phyloP scores from a whole-genome alignment of 495 filamentous ascomycete genomes.

The Aspergillus bridgeri region DNA sequence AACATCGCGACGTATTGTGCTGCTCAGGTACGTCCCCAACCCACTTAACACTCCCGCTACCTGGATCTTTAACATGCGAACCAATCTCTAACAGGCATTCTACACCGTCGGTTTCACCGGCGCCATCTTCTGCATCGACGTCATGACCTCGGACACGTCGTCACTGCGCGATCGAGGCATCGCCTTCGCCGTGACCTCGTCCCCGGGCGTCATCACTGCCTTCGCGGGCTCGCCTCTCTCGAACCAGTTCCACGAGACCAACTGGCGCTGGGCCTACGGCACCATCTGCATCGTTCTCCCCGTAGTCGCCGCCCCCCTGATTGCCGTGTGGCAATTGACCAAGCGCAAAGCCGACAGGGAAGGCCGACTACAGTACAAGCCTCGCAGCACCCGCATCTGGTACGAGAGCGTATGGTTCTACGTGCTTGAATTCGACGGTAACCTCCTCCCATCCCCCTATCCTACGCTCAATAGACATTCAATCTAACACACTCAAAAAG shows the following conservation, averaged over 20 bases:
- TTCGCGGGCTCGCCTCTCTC: slow-evolving; percentile 5
- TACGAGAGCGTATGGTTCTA: slow-evolving; percentile 16
- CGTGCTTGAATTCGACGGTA: slow-evolving; percentile 19
- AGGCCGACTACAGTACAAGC: slow-evolving; percentile 20
- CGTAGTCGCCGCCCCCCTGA: slow-evolving; percentile 44
- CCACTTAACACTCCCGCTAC: neutral
- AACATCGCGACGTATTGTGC: slow-evolving; percentile 45
- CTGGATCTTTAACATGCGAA: neutral
- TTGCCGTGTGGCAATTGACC: slow-evolving; percentile 23
- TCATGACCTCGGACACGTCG: slow-evolving; percentile 53
- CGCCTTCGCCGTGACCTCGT: slow-evolving; percentile 48
- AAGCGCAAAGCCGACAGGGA: slow-evolving; percentile 47
- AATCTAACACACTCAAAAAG: neutral
- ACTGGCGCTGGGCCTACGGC: slow-evolving; percentile 59
- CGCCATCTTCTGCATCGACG: slow-evolving; percentile 54
- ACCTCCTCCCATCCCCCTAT: neutral
- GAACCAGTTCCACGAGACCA: neutral
- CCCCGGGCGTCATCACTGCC: slow-evolving; percentile 54
- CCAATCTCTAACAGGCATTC: slow-evolving; percentile 45
- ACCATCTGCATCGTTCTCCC: slow-evolving; percentile 55
- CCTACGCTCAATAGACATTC: too few species aligned
- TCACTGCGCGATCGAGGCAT: slow-evolving; percentile 52
- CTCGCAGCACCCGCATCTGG: neutral
- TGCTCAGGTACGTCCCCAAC: slow-evolving; percentile 32
- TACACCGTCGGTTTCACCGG: slow-evolving; percentile 48